Evolutionary conservation across 192 early-diverging fungal genomes (phyloP).

Genomic region (Dispira simplex): DNA sequence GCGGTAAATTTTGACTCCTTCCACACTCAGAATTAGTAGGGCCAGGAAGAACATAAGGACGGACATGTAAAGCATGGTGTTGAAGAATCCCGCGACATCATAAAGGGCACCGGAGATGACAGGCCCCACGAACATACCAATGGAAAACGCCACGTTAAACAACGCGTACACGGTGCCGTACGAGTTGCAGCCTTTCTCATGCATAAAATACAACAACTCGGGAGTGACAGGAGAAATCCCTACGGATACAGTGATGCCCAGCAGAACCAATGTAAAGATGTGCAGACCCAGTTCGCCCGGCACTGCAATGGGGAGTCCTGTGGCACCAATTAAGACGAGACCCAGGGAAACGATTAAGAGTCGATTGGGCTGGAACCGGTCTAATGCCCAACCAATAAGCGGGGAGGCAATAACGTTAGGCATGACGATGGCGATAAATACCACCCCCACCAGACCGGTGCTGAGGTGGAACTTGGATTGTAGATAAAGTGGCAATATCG

Average conservation of each 20-base stretch:
- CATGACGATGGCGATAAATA: slow-evolving; percentile 51
- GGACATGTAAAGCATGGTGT: slow-evolving; percentile 19
- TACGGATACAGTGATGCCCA: slow-evolving; percentile 34
- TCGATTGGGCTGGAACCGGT: slow-evolving; percentile 26
- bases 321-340: slow-evolving; percentile 28
- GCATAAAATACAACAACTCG: slow-evolving; percentile 47
- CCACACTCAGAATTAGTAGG: background rate
- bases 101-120: slow-evolving; percentile 41
- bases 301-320: slow-evolving; percentile 24
- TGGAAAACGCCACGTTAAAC: slow-evolving; percentile 58
- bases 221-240: slow-evolving; percentile 47
- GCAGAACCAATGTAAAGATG: slow-evolving; percentile 29
- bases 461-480: slow-evolving; percentile 17
- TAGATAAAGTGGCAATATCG: slow-evolving; percentile 24
- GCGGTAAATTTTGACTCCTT: background rate
- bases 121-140: slow-evolving; percentile 61
- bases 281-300: slow-evolving; percentile 20
- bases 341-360: slow-evolving; percentile 21
- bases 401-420: slow-evolving; percentile 44
- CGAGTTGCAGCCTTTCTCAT: slow-evolving; percentile 40
- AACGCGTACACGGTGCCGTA: slow-evolving; percentile 49
- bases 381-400: slow-evolving; percentile 34
- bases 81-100: slow-evolving; percentile 34
- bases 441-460: slow-evolving; percentile 21
- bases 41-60: background rate